Percentiles rank a stretch among this genome's conserved stretches.
These are phyloP conservation scores for Starmerella potacharoeniae DNA, from an alignment of 805 yeast genomes.

Conservation along the genomic window DNA sequence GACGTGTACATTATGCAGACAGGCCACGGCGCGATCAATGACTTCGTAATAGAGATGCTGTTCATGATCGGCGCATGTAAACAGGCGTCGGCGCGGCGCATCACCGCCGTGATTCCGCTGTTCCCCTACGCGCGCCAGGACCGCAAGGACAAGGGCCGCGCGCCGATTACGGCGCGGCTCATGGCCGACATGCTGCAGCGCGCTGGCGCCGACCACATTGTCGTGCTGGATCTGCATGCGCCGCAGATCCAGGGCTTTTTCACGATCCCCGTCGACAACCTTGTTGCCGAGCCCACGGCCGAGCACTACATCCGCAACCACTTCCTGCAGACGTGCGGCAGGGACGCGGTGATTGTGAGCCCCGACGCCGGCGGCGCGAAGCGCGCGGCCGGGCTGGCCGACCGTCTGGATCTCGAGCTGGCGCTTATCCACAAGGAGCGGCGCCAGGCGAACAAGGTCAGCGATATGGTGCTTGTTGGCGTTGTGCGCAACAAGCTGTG, in stretches of 20 bases:
- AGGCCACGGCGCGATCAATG: conserved; percentile 78
- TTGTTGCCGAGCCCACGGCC: conserved; percentile 89
- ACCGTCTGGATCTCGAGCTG: conserved; percentile 78
- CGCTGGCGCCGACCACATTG: conserved; percentile 91
- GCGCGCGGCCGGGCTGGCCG: conserved; percentile 90
- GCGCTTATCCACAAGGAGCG: conserved; percentile 96
- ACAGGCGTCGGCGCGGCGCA: conserved; percentile 88
- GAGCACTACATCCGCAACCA: conserved; percentile 66
- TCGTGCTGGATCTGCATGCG: conserved; percentile 94
- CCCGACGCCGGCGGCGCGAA: conserved; percentile 99
- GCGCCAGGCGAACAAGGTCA: conserved; percentile 87
- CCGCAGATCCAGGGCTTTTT: conserved; percentile 97
- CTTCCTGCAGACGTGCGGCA: conserved; percentile 32
- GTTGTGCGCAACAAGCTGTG: conserved; percentile 79
- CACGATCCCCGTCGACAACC: conserved; percentile 87
- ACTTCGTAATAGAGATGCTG: conserved; percentile 73
- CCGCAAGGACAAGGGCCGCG: conserved; percentile 89
- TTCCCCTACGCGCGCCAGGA: conserved; percentile 98
- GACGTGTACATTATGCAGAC: conserved; percentile 79
- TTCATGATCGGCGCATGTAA: conserved; percentile 89
- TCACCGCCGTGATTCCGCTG: conserved; percentile 89
- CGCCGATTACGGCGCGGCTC: conserved; percentile 90
- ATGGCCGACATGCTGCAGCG: conserved; percentile 85
- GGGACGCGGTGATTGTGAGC: conserved; percentile 67
- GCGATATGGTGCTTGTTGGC: conserved; percentile 91